These are phyloP conservation scores for Colletotrichum brevisporum DNA, from an alignment of 2,329 filamentous ascomycete species.

Conservation along the genomic window DNA sequence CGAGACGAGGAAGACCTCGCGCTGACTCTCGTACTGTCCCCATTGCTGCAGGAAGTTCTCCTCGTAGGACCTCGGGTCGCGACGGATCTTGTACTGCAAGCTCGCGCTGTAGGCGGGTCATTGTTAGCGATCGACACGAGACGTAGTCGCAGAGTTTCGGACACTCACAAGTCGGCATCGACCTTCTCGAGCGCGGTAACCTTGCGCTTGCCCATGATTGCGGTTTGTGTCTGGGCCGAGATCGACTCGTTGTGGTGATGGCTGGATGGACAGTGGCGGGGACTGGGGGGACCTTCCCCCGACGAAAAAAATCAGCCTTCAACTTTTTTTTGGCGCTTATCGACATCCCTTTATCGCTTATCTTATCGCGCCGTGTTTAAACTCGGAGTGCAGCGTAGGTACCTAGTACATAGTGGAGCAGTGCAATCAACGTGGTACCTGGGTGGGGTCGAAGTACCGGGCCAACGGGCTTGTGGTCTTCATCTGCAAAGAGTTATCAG, in stretches of 20 bases:
- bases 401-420: no score
- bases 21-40: conserved; percentile 91
- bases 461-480: no score
- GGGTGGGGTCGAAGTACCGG: no score
- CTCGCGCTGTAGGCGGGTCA: conserved; percentile 71
- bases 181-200: conserved; percentile 95
- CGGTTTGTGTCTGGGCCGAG: neutral
- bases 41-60: conserved; percentile 92
- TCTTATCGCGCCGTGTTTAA: neutral
- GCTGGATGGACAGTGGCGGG: conserved; percentile 18
- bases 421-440: no score
- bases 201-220: conserved; percentile 85
- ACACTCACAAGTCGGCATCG: conserved; percentile 83
- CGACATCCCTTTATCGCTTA: neutral
- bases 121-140: conserved; percentile 45
- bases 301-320: conserved; percentile 14
- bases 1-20: conserved; percentile 90
- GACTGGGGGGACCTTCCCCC: conserved; percentile 10
- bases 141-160: neutral
- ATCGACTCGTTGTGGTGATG: conserved; percentile 5
- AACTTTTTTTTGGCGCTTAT: conserved; percentile 1
- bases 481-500: no score
- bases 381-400: no score
- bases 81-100: conserved; percentile 91
- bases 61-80: conserved; percentile 90